Conservation (phyloP, 768 basidiomycete genomes). For the Tricholomella constricta region DNA sequence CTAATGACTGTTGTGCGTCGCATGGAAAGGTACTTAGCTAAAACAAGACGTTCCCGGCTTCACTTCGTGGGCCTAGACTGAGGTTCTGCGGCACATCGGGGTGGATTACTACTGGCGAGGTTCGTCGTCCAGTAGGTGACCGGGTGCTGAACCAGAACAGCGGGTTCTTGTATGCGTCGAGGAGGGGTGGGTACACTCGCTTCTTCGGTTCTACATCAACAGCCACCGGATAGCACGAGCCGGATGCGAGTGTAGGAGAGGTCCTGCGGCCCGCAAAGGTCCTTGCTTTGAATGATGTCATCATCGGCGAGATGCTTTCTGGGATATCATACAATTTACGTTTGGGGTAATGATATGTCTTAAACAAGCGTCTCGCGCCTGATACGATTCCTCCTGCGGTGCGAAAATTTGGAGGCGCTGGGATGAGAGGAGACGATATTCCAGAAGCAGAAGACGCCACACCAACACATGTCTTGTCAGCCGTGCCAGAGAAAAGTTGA, state of each 20-base stretch:
- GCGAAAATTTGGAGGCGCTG: background rate
- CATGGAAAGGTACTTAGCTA: background rate
- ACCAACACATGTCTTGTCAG: background rate
- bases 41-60: background rate
- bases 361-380: constrained; percentile 8
- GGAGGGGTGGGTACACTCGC: constrained; percentile 1
- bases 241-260: background rate
- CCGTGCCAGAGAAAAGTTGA: background rate
- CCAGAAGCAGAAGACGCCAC: background rate
- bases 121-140: background rate
- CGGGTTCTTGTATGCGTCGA: constrained; percentile 7
- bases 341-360: constrained; percentile 1
- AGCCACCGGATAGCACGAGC: background rate
- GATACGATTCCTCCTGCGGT: background rate
- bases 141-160: constrained; percentile 2
- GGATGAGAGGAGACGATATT: background rate
- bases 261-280: background rate
- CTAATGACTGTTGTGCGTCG: too few species aligned
- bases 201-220: background rate
- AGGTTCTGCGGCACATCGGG: background rate
- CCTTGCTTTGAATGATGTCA: background rate
- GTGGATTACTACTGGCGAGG: background rate
- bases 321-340: constrained; percentile 15
- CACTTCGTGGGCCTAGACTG: background rate
- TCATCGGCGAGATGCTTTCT: constrained; percentile 14